Evolutionary conservation across 1,139 yeast genomes (phyloP).

Genomic region (Suhomyces guaymorum): DNA sequence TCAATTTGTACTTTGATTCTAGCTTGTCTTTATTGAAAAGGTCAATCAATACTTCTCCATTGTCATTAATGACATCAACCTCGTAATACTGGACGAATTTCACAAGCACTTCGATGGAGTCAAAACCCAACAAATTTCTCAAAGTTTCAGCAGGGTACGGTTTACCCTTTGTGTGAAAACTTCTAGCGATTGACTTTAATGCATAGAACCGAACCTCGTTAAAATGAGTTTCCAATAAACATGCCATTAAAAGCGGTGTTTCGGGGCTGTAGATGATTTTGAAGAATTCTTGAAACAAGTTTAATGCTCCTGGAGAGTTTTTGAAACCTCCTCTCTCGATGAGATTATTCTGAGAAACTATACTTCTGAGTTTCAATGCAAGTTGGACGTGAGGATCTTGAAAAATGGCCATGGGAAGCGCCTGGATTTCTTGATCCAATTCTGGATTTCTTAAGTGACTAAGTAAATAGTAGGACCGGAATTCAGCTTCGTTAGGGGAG

Average conservation of each 20-base stretch:
- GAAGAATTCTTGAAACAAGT: constrained; percentile 69
- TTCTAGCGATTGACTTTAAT: constrained; percentile 62
- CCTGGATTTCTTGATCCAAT: constrained; percentile 73
- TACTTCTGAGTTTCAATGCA: constrained; percentile 68
- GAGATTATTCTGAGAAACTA: constrained; percentile 64
- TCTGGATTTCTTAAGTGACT: constrained; percentile 86
- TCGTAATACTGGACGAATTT: constrained; percentile 67
- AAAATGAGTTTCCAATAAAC: constrained; percentile 77
- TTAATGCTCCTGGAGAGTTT: constrained; percentile 62
- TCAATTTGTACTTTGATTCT: constrained; percentile 44
- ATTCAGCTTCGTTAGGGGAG: constrained; percentile 89
- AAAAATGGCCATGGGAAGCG: constrained; percentile 59
- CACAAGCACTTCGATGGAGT: constrained; percentile 51
- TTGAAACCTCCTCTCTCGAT: constrained; percentile 55
- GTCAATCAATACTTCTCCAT: constrained; percentile 49
- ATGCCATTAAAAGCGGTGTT: constrained; percentile 72
- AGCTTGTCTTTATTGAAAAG: constrained; percentile 53
- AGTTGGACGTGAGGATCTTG: constrained; percentile 61
- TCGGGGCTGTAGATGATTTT: constrained; percentile 44
- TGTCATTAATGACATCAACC: constrained; percentile 46
- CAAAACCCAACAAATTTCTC: constrained; percentile 62
- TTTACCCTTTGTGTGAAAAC: constrained; percentile 71
- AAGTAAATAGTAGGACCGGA: constrained; percentile 81
- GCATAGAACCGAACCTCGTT: constrained; percentile 80
- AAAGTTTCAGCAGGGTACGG: constrained; percentile 57